Percentiles rank a stretch among this genome's conserved stretches.
phyloP scores from a whole-genome alignment of 208 protist species.

The Tritrichomonas musculus region DNA sequence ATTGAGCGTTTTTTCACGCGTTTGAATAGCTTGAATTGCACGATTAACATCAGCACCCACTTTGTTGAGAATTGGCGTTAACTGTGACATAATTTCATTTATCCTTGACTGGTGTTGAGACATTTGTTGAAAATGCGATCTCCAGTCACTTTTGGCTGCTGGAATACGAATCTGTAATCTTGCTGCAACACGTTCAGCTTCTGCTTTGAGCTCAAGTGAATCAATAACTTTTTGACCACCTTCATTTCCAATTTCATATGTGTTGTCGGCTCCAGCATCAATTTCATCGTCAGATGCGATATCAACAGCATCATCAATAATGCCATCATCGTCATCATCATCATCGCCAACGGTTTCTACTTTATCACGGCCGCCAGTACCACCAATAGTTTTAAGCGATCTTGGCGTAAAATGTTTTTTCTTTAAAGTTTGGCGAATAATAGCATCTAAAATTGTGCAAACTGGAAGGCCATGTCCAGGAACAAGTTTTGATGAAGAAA shows the following conservation, averaged over 20 bases:
- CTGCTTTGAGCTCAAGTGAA: not conserved
- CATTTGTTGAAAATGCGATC: not conserved
- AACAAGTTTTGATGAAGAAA: not conserved
- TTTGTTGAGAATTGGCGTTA: conserved; percentile 6
- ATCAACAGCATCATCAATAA: conserved; percentile 16
- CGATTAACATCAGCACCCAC: not conserved
- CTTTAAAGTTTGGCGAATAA: not conserved
- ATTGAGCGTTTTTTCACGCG: conserved; percentile 18
- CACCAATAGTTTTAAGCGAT: not conserved
- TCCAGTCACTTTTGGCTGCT: conserved; percentile 13
- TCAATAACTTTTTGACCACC: not conserved
- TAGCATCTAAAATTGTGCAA: not conserved
- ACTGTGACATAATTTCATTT: conserved; percentile 3
- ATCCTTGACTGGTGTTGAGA: not conserved
- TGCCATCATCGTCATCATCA: too few relatives aligned
- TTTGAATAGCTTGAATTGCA: conserved; percentile 11
- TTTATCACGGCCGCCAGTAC: too few relatives aligned
- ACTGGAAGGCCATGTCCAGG: not conserved
- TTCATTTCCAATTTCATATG: not conserved
- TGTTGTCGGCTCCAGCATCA: not conserved
- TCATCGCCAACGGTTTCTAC: too few relatives aligned
- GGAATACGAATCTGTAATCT: conserved; percentile 28
- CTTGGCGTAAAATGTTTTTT: not conserved
- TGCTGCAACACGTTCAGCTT: not conserved
- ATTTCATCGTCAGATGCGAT: not conserved